These are phyloP conservation scores for Elaeis oleifera DNA, from an alignment of 202 grass and related monocot genomes.

Conservation along the genomic window DNA sequence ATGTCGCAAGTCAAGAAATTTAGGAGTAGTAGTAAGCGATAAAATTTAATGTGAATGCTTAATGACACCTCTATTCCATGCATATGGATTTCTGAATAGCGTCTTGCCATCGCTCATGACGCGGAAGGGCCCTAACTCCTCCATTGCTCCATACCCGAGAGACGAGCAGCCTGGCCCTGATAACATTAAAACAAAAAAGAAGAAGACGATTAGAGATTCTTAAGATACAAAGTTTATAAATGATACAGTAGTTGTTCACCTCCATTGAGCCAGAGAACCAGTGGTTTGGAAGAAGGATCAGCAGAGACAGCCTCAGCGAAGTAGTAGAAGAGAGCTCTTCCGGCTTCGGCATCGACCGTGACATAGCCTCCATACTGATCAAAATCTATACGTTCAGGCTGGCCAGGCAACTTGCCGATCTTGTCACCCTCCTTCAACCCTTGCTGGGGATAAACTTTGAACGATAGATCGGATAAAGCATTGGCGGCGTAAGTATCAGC, in stretches of 20 bases:
- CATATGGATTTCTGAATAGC: constrained; percentile 68
- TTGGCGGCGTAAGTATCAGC: not conserved
- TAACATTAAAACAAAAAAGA: not conserved
- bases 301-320: constrained; percentile 40
- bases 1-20: no score
- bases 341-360: constrained; percentile 51
- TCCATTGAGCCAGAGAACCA: constrained; percentile 88
- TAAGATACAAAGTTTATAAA: not conserved
- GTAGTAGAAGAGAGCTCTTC: constrained; percentile 87
- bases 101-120: constrained; percentile 82
- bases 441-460: not conserved
- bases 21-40: no score
- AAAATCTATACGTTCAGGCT: constrained; percentile 53
- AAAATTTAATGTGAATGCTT: no score
- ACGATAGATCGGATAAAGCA: not conserved
- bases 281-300: constrained; percentile 29
- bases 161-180: constrained; percentile 75
- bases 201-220: not conserved
- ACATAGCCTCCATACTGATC: constrained; percentile 80
- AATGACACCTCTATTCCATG: constrained; percentile 66
- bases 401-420: constrained; percentile 52
- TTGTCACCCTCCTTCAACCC: constrained; percentile 55
- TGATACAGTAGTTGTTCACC: constrained; percentile 18
- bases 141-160: constrained; percentile 81
- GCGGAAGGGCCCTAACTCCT: constrained; percentile 87